Base-by-base conservation (phyloP, 2,329 filamentous ascomycete species). In the Paradendryphiella salina region DNA sequence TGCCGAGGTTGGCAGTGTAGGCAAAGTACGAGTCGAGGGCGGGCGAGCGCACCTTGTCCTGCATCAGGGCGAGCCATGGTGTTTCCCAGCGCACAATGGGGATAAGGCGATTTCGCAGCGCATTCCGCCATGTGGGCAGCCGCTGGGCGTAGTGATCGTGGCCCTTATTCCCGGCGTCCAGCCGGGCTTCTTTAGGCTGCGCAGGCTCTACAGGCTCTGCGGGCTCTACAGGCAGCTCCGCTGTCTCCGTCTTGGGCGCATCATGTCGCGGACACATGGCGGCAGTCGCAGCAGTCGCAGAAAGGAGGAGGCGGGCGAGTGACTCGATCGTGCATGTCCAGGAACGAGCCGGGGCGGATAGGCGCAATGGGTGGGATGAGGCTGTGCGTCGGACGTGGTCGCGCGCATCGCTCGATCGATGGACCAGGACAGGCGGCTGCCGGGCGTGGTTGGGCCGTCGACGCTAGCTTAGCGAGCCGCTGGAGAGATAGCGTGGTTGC, bases 21-120 rank as follows among this genome's bases (percentile, higher is more conserved):
- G 94, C 93, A 75, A 99, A 99, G 78, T 96, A 99, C 56, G 90
- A 90, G 75, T 99, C 94, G 66, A 97, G 85, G 7, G 88, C 82
- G 0, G 90, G 90, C 15, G 89, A 87, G 66, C 93, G 88, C 71
- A 93, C 75, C 70, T 80, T 85, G 61, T 86, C 82, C 80, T 99
- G 94, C 68, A 96, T 77, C 77, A 84, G 87, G 50, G 93, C 93
- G 14, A 99, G 85, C 74, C 96, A 94, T 1, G 92, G 93, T 23
- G 94, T 99, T 78, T 99, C 94, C 87, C 87, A 92, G 71, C 94
- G 86, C 48, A 97, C 85, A 51, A 97, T 80, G 56, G 93, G 93
- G 52, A 99, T 85, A 51, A 93, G 80, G 63, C 79, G 79, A 73
- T 96, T 87, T 71, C 94, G 90, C 62, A 96, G 76, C 56, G 79